Evolutionary conservation across 495 filamentous ascomycete species (phyloP).

Genomic region (Oidiodendron maius): DNA sequence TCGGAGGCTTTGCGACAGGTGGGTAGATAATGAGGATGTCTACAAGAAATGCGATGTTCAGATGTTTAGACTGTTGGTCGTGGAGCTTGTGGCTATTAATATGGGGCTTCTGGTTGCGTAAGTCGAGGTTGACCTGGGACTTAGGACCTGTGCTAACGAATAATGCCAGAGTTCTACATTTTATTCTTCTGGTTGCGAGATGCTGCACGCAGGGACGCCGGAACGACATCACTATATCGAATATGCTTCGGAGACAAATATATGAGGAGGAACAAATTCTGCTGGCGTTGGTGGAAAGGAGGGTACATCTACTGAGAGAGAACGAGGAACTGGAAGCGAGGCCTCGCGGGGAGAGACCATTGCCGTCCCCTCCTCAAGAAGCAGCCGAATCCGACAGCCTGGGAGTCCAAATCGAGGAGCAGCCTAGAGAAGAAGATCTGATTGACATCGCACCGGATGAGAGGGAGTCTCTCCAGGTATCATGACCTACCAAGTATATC

Average conservation of each 20-base stretch:
- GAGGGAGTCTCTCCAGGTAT: not conserved
- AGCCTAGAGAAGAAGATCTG: not conserved
- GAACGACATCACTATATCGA: not conserved
- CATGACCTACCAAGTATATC: not conserved
- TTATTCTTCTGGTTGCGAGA: not conserved
- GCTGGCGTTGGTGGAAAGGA: not conserved
- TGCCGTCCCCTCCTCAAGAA: not conserved
- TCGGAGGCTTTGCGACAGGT: slow-evolving; percentile 4
- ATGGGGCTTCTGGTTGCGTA: slow-evolving; percentile 9
- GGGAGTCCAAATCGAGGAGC: not conserved
- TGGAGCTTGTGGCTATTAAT: slow-evolving; percentile 8
- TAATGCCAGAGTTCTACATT: not conserved
- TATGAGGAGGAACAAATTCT: not conserved
- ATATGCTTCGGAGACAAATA: not conserved
- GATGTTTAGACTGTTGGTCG: slow-evolving; percentile 6
- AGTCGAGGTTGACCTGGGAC: not conserved
- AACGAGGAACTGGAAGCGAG: not conserved
- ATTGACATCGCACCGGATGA: not conserved
- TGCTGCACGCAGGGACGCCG: not conserved
- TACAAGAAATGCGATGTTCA: slow-evolving; percentile 7
- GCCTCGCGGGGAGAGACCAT: not conserved
- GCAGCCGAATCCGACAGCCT: not conserved
- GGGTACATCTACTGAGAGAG: not conserved
- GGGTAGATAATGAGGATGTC: not conserved
- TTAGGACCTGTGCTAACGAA: not conserved